Conservation (phyloP, 192 early-diverging fungal species). For the Lunasporangiospora selenospora region DNA sequence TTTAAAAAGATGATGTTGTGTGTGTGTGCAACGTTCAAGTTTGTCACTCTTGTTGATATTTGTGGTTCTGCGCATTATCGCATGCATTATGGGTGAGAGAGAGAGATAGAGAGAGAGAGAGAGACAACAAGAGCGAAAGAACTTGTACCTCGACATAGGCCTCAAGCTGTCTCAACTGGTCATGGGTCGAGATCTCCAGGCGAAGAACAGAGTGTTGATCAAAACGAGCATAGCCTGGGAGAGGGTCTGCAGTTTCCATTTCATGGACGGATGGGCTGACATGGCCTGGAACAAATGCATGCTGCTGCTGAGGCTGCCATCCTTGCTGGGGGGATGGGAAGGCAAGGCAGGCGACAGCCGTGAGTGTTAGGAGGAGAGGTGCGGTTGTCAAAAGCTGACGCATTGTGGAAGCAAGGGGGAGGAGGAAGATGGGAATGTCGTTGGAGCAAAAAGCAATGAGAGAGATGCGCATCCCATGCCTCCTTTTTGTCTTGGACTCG, state of each 20-base stretch:
- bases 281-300: conserved; percentile 2
- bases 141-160: conserved; percentile 27
- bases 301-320: conserved; percentile 9
- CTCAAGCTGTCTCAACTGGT: conserved; percentile 34
- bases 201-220: conserved; percentile 38
- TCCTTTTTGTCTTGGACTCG: too few species aligned
- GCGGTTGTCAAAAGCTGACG: conserved; percentile 30
- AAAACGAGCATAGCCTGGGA: conserved; percentile 33
- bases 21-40: too few species aligned
- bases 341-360: conserved; percentile 13
- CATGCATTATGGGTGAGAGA: too few species aligned
- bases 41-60: background rate
- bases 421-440: too few species aligned
- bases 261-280: background rate
- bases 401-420: too few species aligned
- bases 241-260: background rate
- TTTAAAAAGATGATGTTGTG: background rate
- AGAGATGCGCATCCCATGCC: too few species aligned
- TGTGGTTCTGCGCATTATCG: background rate
- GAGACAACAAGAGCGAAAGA: background rate
- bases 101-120: too few species aligned
- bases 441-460: too few species aligned
- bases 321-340: conserved; percentile 7
- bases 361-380: conserved; percentile 16
- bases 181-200: conserved; percentile 28